phyloP scores from a whole-genome alignment of 2,329 filamentous ascomycete genomes.

The Fusarium buharicum region DNA sequence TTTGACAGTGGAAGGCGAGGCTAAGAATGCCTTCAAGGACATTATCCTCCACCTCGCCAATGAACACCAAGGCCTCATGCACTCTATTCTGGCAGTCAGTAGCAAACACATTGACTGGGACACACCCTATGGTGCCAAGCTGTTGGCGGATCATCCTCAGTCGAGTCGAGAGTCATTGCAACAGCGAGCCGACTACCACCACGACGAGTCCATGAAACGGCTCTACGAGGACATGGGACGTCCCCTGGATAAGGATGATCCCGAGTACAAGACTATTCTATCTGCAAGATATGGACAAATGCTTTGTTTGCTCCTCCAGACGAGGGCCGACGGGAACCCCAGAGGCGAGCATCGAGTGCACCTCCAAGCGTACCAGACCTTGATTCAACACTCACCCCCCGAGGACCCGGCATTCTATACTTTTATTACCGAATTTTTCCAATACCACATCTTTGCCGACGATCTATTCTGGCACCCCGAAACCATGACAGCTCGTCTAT shows the following conservation, averaged over 20 bases:
- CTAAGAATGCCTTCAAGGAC: constrained; percentile 86
- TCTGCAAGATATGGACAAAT: constrained; percentile 71
- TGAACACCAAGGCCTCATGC: constrained; percentile 84
- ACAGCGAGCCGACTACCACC: constrained; percentile 65
- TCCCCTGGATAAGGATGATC: constrained; percentile 55
- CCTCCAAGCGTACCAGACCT: constrained; percentile 77
- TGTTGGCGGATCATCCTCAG: constrained; percentile 61
- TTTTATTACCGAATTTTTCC: constrained; percentile 81
- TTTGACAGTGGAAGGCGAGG: constrained; percentile 82
- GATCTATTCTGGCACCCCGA: constrained; percentile 65
- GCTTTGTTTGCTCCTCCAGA: constrained; percentile 69
- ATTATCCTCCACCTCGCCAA: constrained; percentile 85
- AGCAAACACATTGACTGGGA: constrained; percentile 77
- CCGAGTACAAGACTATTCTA: constrained; percentile 59
- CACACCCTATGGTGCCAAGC: constrained; percentile 64
- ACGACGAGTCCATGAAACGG: constrained; percentile 64
- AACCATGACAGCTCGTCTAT: constrained; percentile 51
- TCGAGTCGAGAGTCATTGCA: constrained; percentile 60
- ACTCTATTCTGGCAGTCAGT: constrained; percentile 85
- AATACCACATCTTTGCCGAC: constrained; percentile 80
- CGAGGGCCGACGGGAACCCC: constrained; percentile 65
- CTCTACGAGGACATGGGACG: constrained; percentile 60
- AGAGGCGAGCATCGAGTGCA: constrained; percentile 81
- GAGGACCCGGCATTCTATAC: constrained; percentile 71
- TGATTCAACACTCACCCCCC: constrained; percentile 72